Evolutionary conservation across 2,329 filamentous ascomycete species (phyloP), one percentile per base, ranked within the genome.

Genomic region (Arthrocladium fulminans): DNA sequence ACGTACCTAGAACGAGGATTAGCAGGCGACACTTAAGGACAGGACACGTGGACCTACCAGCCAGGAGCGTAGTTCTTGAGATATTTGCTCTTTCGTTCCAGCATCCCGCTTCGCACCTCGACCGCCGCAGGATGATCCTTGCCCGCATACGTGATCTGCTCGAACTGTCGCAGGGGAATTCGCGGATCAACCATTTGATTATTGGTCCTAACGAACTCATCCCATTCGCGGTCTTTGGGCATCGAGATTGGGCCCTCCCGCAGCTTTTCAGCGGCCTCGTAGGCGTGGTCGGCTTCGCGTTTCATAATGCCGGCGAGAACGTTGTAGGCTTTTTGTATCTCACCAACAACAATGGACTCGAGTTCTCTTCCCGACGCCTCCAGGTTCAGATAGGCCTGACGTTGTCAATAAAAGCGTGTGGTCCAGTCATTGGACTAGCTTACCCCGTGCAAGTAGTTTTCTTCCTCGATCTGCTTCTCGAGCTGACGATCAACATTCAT

Each of bases 11-110:
- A 25, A 17, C n/a, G n/a, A n/a, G n/a, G 5, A 50, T 1, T 6
- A 30, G 40, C 32, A 41, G 47, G 48, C 34, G 15, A 46, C 9
- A 41, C 23, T 38, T 17, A 39, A 9, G 23, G 35, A 45, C 10
- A 47, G 43, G 32, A 29, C 24, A 42, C 24, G 23, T 48, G 2
- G 19, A 71, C 83, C 68, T 73, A 90, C 89, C 90, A 97, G 62
- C 90, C 90, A 22, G 88, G 86, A 6, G 89, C 92, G 66, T 96
- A 96, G 65, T 89, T 96, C 73, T 96, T 97, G 53, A 98, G 72
- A 62, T 97, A 98, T 64, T 97, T 98, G 77, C 88, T 95, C 80
- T 97, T 97, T 57, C 92, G 84, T 72, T 98, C 92, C 29, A 98
- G 73, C 67, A 96, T 81, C 2, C 92, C 92, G 17, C 88, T 87